Evolutionary conservation across 2,329 filamentous ascomycete genomes (phyloP).

Genomic region (Thielaviopsis punctulata): DNA sequence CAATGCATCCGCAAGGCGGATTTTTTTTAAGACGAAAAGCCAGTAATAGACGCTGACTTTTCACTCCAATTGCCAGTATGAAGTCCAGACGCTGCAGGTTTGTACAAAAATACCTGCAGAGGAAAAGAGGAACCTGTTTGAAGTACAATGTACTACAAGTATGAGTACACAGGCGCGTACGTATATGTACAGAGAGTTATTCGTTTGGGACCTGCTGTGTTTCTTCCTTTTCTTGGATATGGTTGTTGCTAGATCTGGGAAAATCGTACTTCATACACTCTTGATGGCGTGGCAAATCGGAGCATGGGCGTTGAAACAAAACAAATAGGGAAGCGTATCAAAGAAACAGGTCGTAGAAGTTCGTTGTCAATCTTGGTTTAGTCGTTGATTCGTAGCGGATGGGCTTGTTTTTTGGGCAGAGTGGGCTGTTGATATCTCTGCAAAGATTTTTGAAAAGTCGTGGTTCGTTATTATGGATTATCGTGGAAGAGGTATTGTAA

Average conservation of each 20-base stretch:
- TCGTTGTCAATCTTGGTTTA: neutral
- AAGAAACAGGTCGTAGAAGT: neutral
- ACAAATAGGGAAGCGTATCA: neutral
- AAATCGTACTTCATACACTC: neutral
- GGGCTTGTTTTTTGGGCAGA: neutral
- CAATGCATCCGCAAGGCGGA: neutral
- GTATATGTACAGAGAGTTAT: no score
- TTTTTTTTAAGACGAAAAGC: neutral
- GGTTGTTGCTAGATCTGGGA: neutral
- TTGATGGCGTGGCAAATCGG: neutral
- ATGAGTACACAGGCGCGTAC: neutral
- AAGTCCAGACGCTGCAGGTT: neutral
- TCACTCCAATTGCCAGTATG: neutral
- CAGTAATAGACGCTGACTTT: neutral
- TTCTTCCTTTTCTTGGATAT: neutral
- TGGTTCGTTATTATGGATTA: neutral
- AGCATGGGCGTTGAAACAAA: neutral
- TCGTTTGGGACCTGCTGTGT: neutral
- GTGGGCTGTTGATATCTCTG: no score
- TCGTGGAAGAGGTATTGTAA: constrained; percentile 1
- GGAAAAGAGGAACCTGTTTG: neutral
- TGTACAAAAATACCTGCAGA: neutral
- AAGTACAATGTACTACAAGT: no score
- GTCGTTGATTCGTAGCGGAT: neutral
- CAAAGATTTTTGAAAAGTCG: constrained; percentile 1